phyloP scores from a whole-genome alignment of 2,329 filamentous ascomycete species.

The Stemphylium vesicarium region DNA sequence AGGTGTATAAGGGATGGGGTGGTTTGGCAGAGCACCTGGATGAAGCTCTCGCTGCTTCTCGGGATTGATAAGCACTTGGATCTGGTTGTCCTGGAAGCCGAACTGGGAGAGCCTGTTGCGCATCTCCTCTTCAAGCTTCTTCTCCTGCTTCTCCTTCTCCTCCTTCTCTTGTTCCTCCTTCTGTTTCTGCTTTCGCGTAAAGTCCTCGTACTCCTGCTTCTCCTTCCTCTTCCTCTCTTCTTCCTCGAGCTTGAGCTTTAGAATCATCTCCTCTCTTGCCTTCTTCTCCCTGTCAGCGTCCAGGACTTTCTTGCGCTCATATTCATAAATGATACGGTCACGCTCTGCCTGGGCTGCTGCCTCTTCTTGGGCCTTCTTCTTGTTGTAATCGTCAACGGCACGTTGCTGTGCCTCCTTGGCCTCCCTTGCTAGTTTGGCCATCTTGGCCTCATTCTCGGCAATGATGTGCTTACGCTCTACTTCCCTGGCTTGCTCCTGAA shows the following conservation, averaged over 20 bases:
- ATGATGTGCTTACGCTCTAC: conserved; percentile 38
- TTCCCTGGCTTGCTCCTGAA: conserved; percentile 33
- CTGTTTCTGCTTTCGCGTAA: conserved; percentile 49
- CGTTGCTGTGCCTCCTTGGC: conserved; percentile 40
- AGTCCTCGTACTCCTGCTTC: conserved; percentile 51
- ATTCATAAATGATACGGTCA: conserved; percentile 45
- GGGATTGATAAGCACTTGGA: conserved; percentile 56
- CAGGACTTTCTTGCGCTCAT: conserved; percentile 44
- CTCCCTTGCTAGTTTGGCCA: conserved; percentile 37
- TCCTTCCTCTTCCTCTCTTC: conserved; percentile 51
- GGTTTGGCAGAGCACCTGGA: conserved; percentile 41
- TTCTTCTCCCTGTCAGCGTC: conserved; percentile 48
- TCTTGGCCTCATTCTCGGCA: conserved; percentile 38
- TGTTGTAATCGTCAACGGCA: conserved; percentile 45
- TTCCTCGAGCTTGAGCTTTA: conserved; percentile 50
- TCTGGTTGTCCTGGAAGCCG: conserved; percentile 56
- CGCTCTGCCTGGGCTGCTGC: conserved; percentile 36
- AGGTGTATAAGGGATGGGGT: conserved; percentile 34
- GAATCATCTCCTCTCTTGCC: conserved; percentile 46
- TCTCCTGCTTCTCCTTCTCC: conserved; percentile 49
- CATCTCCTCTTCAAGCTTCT: conserved; percentile 55
- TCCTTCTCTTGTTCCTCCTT: conserved; percentile 51
- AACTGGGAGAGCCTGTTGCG: conserved; percentile 52
- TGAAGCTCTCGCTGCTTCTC: conserved; percentile 52
- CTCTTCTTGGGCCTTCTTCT: conserved; percentile 43